Evolutionary conservation across 495 filamentous ascomycete species (phyloP).

Genomic region (Durotheca rogersii): DNA sequence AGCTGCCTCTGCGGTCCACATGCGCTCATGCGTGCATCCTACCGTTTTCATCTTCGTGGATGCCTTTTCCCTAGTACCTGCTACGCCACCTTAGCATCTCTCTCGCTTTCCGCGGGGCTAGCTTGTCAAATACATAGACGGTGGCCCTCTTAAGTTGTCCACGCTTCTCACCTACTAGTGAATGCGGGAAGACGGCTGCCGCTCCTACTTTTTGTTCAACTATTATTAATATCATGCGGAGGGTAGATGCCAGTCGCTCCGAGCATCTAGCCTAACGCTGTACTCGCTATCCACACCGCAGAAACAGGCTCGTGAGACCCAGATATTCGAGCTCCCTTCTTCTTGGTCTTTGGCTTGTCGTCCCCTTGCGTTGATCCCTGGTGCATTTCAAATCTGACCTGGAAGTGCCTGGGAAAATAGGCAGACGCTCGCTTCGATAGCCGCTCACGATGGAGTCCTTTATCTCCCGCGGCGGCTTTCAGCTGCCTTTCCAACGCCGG

Average conservation of each 20-base stretch:
- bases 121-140: constrained; percentile 1
- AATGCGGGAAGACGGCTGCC: too few relatives aligned
- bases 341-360: too few relatives aligned
- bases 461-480: constrained; percentile 46
- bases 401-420: too few relatives aligned
- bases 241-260: background rate
- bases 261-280: background rate
- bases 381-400: background rate
- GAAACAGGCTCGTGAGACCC: too few relatives aligned
- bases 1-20: background rate
- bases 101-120: background rate
- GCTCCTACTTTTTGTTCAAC: too few relatives aligned
- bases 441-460: constrained; percentile 47
- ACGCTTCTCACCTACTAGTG: background rate
- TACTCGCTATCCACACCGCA: too few relatives aligned
- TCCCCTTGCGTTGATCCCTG: background rate
- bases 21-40: constrained; percentile 1
- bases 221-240: background rate
- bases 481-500: constrained; percentile 62
- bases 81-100: background rate
- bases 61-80: background rate
- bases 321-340: background rate
- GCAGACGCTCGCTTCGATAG: background rate
- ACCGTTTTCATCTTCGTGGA: constrained; percentile 1
- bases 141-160: background rate